Conservation (phyloP, 2,329 filamentous ascomycete species). For the Amesomyces nigricolor region DNA sequence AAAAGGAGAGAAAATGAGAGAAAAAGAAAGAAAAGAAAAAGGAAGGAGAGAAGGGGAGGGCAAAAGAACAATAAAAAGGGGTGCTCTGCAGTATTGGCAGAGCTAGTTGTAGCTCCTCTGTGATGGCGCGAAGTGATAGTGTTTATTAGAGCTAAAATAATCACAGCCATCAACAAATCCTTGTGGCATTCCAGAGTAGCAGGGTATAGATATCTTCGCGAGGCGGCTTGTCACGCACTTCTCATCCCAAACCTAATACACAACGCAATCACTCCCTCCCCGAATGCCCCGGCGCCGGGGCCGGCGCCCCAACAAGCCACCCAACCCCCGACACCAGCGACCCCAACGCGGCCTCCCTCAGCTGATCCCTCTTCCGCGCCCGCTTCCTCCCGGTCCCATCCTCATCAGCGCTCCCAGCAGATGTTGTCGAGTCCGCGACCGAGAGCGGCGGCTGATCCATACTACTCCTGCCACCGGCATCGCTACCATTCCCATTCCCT, state of each 20-base stretch:
- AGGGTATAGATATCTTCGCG: neutral
- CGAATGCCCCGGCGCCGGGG: conserved; percentile 1
- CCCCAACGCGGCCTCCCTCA: conserved; percentile 61
- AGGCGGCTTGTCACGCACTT: neutral
- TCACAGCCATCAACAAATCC: no score
- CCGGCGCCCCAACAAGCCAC: conserved; percentile 56
- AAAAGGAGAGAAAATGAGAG: no score
- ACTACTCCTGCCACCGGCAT: conserved; percentile 17
- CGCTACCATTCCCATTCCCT: neutral
- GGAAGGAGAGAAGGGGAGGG: no score
- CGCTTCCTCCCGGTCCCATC: conserved; percentile 33
- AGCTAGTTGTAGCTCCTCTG: no score
- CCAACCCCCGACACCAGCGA: conserved; percentile 61
- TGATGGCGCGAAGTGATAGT: no score
- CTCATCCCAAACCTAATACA: neutral
- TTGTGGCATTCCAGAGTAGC: neutral
- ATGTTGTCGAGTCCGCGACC: conserved; percentile 17
- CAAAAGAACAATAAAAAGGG: no score
- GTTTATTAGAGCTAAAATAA: no score
- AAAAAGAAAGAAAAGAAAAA: no score
- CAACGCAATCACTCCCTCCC: conserved; percentile 1
- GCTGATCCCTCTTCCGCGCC: conserved; percentile 65
- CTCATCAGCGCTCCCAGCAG: conserved; percentile 13
- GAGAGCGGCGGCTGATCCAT: conserved; percentile 12
- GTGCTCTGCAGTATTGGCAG: no score